phyloP scores from a whole-genome alignment of 1,139 yeast genomes.

The Blastobotrys indianensis region DNA sequence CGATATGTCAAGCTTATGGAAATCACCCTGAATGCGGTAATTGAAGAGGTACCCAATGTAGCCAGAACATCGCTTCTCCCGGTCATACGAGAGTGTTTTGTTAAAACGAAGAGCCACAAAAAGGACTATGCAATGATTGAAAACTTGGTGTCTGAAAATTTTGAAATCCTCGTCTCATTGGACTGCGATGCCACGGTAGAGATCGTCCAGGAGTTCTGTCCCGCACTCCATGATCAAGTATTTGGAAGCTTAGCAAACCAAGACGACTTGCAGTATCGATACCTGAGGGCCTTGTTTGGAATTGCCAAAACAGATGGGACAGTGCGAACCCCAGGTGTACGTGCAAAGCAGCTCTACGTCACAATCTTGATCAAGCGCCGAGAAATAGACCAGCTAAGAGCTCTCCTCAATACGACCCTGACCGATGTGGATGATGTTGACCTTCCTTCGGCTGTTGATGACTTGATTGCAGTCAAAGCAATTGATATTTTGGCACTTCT shows the following conservation, averaged over 20 bases:
- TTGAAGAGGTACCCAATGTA: conserved; percentile 14
- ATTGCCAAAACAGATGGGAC: conserved; percentile 16
- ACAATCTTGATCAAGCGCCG: conserved; percentile 22
- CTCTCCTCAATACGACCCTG: conserved; percentile 20
- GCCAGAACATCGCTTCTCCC: conserved; percentile 23
- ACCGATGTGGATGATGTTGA: conserved; percentile 28
- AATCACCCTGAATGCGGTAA: conserved; percentile 34
- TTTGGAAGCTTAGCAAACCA: conserved; percentile 16
- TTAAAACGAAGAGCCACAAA: conserved; percentile 15
- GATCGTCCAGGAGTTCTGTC: conserved; percentile 20
- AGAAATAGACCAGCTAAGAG: conserved; percentile 19
- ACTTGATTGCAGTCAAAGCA: conserved; percentile 24
- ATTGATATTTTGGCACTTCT: conserved; percentile 30
- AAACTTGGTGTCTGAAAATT: conserved; percentile 18
- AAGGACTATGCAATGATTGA: conserved; percentile 22
- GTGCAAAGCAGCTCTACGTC: conserved; percentile 26
- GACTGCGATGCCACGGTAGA: conserved; percentile 21
- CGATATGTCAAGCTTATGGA: conserved; percentile 47
- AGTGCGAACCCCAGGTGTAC: conserved; percentile 20
- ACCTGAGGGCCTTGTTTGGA: conserved; percentile 22
- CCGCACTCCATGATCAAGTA: conserved; percentile 25
- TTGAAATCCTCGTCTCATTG: conserved; percentile 17
- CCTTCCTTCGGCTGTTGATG: conserved; percentile 29
- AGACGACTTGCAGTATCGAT: conserved; percentile 21
- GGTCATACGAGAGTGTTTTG: conserved; percentile 28